Percentiles rank a stretch among this genome's conserved stretches.
phyloP scores from a whole-genome alignment of 768 basidiomycete species.

The Amanita inopinata region DNA sequence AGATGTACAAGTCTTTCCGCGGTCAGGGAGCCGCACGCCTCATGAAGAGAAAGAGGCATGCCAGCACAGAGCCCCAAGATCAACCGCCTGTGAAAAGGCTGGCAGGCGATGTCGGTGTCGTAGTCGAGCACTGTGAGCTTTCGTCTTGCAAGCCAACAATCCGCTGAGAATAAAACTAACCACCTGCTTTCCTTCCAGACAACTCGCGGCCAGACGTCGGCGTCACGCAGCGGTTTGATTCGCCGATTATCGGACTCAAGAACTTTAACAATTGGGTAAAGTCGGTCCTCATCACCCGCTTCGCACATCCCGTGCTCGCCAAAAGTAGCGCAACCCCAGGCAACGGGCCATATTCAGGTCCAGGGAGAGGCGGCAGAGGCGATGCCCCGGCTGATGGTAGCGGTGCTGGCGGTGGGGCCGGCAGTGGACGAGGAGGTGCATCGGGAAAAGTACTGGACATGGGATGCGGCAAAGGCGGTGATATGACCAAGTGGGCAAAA shows the following conservation, averaged over 20 bases:
- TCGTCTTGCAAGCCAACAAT: conserved; percentile 3
- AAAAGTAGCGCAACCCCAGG: conserved; percentile 23
- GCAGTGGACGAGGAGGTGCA: not conserved
- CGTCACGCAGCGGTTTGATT: conserved; percentile 70
- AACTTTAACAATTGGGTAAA: conserved; percentile 99
- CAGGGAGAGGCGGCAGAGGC: conserved; percentile 22
- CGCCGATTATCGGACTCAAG: conserved; percentile 94
- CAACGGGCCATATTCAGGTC: conserved; percentile 15
- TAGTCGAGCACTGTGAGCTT: conserved; percentile 71
- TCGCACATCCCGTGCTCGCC: conserved; percentile 63
- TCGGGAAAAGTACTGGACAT: conserved; percentile 84
- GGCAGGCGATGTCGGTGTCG: conserved; percentile 61
- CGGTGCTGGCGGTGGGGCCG: not conserved
- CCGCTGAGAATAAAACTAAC: too few species aligned
- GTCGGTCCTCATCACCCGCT: conserved; percentile 88
- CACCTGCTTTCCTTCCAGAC: too few species aligned
- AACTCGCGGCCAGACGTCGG: conserved; percentile 91
- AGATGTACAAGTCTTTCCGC: conserved; percentile 44
- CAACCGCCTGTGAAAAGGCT: conserved; percentile 38
- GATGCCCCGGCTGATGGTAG: too few species aligned
- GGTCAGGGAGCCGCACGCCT: conserved; percentile 48
- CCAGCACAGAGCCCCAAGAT: conserved; percentile 19
- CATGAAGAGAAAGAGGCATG: conserved; percentile 43
- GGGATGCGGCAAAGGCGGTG: conserved; percentile 98
- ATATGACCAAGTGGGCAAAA: conserved; percentile 91